Evolutionary conservation across 140 eudicot genomes (phyloP), one percentile per base, ranked within the genome.

Genomic region (Oenanthe javanica): DNA sequence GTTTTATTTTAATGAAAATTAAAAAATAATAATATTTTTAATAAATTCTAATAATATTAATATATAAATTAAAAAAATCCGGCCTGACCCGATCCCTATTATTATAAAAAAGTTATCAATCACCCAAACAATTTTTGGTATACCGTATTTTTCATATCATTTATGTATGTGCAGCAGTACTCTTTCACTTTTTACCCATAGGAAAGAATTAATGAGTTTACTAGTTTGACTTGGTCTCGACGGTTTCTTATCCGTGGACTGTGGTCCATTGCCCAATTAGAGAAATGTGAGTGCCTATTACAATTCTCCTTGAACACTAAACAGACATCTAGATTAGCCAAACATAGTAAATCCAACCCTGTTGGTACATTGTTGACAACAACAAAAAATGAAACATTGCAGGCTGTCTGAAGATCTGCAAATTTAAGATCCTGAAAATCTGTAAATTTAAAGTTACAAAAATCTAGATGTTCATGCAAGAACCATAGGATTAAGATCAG

Each of bases 201-300:
- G 18, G 23, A 6, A 6, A 19, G 10, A 57, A 16, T 14, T 45
- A 6, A 18, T 9, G 18, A 16, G 27, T 43, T 72, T 9, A 18
- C 19, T 43, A 23, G 21, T 74, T 74, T 74, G 78, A 74, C 78
- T 47, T 45, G 14, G 78, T 74, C 78, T 47, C 4, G 57, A 45
- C n/a, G 36, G 77, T 74, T 47, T 74, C 10, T n/a, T 4, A 45
- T 74, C n/a, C n/a, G n/a, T n/a, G n/a, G n/a, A n/a, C 12, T 74
- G 59, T 74, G 59, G 78, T 74, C 42, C 6, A 47, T 74, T 46
- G 51, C 19, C 42, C 40, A 21, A 9, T 45, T 43, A 23, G 16
- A 73, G 38, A 18, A 13, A 46, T 3, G 15, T 46, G 47, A 8
- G 14, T 19, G 5, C 4, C 11, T 71, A 1, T 74, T 46, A n/a